Percentiles rank a stretch among this genome's conserved stretches.
Conservation (phyloP, 768 basidiomycete species). For the Pleurotus cornucopiae region DNA sequence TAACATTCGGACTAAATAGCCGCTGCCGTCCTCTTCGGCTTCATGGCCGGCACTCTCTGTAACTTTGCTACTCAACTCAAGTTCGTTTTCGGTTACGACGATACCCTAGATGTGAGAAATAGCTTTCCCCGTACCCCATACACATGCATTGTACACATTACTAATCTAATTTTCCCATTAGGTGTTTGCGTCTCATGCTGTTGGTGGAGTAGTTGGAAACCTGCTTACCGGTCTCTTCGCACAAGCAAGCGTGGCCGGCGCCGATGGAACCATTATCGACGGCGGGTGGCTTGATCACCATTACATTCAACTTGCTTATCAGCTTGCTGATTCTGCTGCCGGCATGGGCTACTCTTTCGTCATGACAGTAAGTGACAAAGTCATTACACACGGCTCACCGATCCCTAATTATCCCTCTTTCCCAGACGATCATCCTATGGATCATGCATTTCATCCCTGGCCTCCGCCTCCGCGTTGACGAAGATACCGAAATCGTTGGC, state of each 20-base stretch:
- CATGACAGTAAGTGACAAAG: conserved; percentile 40
- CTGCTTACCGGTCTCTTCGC: conserved; percentile 88
- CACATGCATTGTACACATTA: neutral
- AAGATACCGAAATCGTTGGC: conserved; percentile 75
- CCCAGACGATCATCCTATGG: conserved; percentile 75
- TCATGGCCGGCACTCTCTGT: conserved; percentile 78
- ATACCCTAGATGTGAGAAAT: conserved; percentile 68
- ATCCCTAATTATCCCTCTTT: neutral
- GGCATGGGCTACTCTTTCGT: conserved; percentile 71
- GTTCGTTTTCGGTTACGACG: conserved; percentile 72
- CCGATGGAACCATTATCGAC: conserved; percentile 67
- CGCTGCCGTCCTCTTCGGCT: conserved; percentile 84
- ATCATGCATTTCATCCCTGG: conserved; percentile 86
- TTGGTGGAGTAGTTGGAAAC: conserved; percentile 81
- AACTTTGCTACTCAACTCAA: conserved; percentile 96
- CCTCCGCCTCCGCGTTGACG: conserved; percentile 61
- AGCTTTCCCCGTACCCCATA: neutral
- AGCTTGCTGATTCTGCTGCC: conserved; percentile 70
- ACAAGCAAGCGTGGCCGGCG: conserved; percentile 70
- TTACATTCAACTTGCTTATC: conserved; percentile 80
- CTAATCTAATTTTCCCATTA: conserved; percentile 21
- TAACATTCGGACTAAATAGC: conserved; percentile 29
- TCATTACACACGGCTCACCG: neutral
- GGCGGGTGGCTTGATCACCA: conserved; percentile 90
- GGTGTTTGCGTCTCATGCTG: conserved; percentile 85